These are phyloP conservation scores for Saccharomyces hybrid DNA, from an alignment of 1,139 yeast species.

Conservation along the genomic window DNA sequence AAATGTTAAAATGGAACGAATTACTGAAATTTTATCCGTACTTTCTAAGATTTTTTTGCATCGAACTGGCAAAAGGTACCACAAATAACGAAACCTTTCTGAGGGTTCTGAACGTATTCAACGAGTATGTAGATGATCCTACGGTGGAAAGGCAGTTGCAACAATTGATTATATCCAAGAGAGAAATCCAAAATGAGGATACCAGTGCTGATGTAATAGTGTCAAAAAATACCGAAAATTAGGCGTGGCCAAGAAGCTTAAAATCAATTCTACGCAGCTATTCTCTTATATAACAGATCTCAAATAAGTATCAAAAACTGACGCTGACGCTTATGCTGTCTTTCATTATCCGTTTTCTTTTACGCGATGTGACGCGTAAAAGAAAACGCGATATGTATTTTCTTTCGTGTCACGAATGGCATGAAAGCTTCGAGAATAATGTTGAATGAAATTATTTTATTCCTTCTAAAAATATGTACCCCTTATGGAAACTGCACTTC, in stretches of 20 bases:
- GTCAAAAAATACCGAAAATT: not conserved
- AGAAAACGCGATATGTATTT: not conserved
- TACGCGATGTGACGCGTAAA: not conserved
- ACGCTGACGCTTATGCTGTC: not conserved
- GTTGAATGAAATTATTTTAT: not conserved
- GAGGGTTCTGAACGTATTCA: slow-evolving; percentile 42
- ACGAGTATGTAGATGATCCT: slow-evolving; percentile 40
- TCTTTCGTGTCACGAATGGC: slow-evolving; percentile 5
- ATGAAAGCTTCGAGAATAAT: not conserved
- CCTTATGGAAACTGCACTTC: not conserved
- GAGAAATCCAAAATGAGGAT: slow-evolving; percentile 23
- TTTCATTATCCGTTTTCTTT: not conserved
- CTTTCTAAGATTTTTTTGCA: slow-evolving; percentile 68
- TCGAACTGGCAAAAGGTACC: slow-evolving; percentile 38
- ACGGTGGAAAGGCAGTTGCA: slow-evolving; percentile 37
- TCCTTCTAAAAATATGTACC: not conserved
- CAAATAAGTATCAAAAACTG: not conserved
- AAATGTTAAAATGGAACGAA: slow-evolving; percentile 37
- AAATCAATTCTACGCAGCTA: not conserved
- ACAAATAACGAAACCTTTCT: slow-evolving; percentile 42
- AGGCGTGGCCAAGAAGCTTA: not conserved
- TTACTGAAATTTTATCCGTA: slow-evolving; percentile 52
- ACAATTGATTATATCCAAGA: slow-evolving; percentile 32
- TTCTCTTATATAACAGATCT: not conserved
- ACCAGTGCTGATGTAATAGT: not conserved